phyloP scores from a whole-genome alignment of 306 rosid genomes.

The Acacia confusa region DNA sequence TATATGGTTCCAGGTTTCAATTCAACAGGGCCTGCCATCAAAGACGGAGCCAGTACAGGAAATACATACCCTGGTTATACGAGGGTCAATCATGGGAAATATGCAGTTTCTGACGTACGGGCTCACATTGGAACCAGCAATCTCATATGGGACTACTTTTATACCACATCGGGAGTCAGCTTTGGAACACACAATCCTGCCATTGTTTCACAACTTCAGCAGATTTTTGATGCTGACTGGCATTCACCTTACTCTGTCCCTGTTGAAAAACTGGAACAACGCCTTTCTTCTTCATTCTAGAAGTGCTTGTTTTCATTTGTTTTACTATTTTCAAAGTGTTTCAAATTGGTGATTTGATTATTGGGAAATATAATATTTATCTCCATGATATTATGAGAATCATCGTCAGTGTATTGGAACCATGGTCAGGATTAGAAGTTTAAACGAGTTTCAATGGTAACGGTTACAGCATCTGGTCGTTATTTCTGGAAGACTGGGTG shows the following conservation, averaged over 20 bases:
- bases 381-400: not conserved
- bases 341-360: conserved; percentile 19
- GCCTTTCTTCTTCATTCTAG: conserved; percentile 44
- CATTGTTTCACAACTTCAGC: conserved; percentile 63
- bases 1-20: conserved; percentile 83
- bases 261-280: conserved; percentile 43
- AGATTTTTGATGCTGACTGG: conserved; percentile 91
- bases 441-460: not conserved
- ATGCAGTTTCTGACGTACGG: conserved; percentile 71
- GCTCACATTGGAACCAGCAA: conserved; percentile 92
- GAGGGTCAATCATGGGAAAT: conserved; percentile 92
- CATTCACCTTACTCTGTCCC: conserved; percentile 79
- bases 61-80: conserved; percentile 69
- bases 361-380: not conserved
- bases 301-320: not conserved
- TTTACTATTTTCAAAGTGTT: not conserved
- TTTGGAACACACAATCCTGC: conserved; percentile 82
- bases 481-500: not conserved
- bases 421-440: not conserved
- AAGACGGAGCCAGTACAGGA: conserved; percentile 51
- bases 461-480: not conserved
- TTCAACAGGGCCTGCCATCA: conserved; percentile 73
- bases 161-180: conserved; percentile 82
- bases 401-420: not conserved
- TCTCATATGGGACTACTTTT: conserved; percentile 92